Evolutionary conservation across 495 filamentous ascomycete species (phyloP), one percentile per base, ranked within the genome.

Genomic region (Pyronema domesticum): DNA sequence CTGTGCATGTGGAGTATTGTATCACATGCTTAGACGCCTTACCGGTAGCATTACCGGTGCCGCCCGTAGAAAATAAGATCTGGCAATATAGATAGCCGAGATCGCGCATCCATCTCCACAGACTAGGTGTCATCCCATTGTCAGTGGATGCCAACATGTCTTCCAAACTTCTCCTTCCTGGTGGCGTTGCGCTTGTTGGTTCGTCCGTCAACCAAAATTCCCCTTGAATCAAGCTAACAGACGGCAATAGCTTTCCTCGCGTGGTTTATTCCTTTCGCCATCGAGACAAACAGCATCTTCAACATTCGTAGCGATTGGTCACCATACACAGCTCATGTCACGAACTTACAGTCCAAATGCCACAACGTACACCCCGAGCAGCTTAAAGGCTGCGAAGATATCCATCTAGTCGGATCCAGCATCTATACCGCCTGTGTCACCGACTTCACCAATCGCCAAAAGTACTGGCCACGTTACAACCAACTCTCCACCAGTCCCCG

Each of bases 321-420:
- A 37, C 35, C 36, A 15, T 52, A 54, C 18, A 39, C 43, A 8
- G 30, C 54, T 43, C 66, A 70, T 57, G 63, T 69, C 46, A 8
- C 56, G 23, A 47, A 65, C 9, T 58, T 70, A 6, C 59, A 66
- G 51, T 14, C 45, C 15, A 49, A 35, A 33, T 67, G 65, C 55
- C 18, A 19, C 11, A 33, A 47, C 19, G 58, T 62, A 9, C 60
- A 66, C 23, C n/a, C 46, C 33, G 46, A 54, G 37, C 55, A 46
- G 13, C 54, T 65, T 34, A 13, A 54, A 7, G 59, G 58, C n/a
- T 65, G 63, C 45, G 62, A 65, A 33, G 56, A 59, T 50, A 59
- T 65, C 50, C 42, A 62, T 15, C 59, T 65, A 42, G 44, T 57
- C 51, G 37, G 17, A 18, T 51, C 58, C 37, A 23, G 43, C 13